phyloP scores from a whole-genome alignment of 768 basidiomycete species.

The Russula compacta region DNA sequence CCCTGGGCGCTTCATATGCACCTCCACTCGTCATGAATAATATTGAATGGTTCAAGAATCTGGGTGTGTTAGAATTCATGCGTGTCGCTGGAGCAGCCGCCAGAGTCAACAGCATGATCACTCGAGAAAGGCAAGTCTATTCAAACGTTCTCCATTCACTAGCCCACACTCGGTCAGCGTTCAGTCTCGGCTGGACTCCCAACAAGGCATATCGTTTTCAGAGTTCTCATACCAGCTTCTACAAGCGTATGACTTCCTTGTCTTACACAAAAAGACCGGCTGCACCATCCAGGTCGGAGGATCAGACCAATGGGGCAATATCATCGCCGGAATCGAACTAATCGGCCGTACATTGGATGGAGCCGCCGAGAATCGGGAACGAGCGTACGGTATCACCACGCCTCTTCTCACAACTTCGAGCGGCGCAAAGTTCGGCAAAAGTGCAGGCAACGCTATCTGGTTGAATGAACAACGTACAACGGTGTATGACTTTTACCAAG shows the following conservation, averaged over 20 bases:
- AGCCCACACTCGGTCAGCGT: constrained; percentile 43
- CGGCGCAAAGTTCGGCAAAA: constrained; percentile 97
- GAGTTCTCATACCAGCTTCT: constrained; percentile 97
- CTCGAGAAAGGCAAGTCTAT: constrained; percentile 68
- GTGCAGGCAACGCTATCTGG: constrained; percentile 93
- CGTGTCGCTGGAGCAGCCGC: constrained; percentile 70
- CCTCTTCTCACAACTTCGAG: constrained; percentile 84
- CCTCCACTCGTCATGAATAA: constrained; percentile 49
- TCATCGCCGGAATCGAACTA: constrained; percentile 86
- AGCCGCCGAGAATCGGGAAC: constrained; percentile 20
- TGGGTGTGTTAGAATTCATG: constrained; percentile 78
- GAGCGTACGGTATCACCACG: constrained; percentile 80
- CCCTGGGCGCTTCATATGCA: constrained; percentile 8
- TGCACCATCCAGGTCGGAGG: constrained; percentile 92
- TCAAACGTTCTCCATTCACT: background rate
- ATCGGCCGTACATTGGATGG: constrained; percentile 48
- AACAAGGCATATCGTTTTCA: constrained; percentile 92
- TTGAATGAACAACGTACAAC: constrained; percentile 71
- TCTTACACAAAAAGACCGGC: constrained; percentile 50
- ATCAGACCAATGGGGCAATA: constrained; percentile 98
- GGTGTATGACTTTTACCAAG: constrained; percentile 93
- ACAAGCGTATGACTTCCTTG: constrained; percentile 92
- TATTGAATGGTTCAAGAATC: constrained; percentile 65
- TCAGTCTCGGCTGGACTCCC: constrained; percentile 64
- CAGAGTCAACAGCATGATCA: constrained; percentile 82